Conservation (phyloP, 1,284 basidiomycete species). For the Cutaneotrichosporon sp. region DNA sequence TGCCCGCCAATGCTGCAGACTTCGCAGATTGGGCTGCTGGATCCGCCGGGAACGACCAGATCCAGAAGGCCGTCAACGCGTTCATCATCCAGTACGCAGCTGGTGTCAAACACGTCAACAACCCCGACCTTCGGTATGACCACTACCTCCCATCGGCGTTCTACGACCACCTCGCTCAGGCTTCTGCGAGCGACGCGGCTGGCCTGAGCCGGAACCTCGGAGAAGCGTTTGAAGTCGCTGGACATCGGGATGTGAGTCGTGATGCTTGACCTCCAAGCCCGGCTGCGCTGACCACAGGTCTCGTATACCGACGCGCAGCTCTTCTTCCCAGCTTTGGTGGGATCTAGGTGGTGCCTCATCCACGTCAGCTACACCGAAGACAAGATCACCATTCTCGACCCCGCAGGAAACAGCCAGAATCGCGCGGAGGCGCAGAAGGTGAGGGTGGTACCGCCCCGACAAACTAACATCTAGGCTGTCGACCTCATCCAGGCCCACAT, state of each 20-base stretch:
- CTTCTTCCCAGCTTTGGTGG: not conserved
- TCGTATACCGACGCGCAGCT: not conserved
- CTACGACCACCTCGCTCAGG: not conserved
- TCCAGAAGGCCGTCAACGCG: not conserved
- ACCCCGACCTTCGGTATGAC: not conserved
- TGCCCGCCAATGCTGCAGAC: not conserved
- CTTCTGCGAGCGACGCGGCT: not conserved
- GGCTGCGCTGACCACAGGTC: not conserved
- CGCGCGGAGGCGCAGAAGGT: not conserved
- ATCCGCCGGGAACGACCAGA: not conserved
- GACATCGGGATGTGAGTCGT: not conserved
- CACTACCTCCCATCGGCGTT: not conserved
- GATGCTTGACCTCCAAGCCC: too few relatives aligned
- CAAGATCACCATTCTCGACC: not conserved
- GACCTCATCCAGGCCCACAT: not conserved
- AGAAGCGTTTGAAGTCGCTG: not conserved
- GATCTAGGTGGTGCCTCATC: not conserved
- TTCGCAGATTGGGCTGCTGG: not conserved
- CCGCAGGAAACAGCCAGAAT: not conserved
- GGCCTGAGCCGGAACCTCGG: not conserved
- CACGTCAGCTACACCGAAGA: conserved; percentile 1
- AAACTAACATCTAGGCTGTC: too few relatives aligned
- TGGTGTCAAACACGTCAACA: not conserved
- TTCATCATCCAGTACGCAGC: not conserved
- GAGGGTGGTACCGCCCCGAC: too few relatives aligned